phyloP scores from a whole-genome alignment of 495 filamentous ascomycete genomes.

The Talaromyces wortmannii region DNA sequence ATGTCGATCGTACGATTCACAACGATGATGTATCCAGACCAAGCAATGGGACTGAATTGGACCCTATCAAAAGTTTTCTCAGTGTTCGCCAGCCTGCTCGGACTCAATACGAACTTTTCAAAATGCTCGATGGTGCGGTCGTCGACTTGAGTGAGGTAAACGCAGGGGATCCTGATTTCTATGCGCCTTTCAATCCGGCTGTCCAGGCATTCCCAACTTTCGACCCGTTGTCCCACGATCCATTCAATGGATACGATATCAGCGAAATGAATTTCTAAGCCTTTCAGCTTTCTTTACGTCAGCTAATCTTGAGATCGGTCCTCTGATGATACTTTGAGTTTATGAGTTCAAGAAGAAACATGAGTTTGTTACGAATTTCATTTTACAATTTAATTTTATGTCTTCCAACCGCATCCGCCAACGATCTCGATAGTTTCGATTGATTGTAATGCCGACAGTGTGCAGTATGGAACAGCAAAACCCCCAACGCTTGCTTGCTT shows the following conservation, averaged over 20 bases:
- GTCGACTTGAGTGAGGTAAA: not conserved
- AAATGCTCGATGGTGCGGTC: not conserved
- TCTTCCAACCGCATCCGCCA: no score
- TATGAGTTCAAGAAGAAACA: no score
- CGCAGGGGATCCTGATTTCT: not conserved
- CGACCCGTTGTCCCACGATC: conserved; percentile 9
- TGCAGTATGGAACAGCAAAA: no score
- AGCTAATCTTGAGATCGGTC: not conserved
- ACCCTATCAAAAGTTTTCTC: not conserved
- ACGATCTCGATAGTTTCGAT: no score
- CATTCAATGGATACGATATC: conserved; percentile 15
- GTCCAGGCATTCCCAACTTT: conserved; percentile 1
- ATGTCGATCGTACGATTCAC: not conserved
- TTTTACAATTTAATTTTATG: no score
- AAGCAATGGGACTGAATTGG: not conserved
- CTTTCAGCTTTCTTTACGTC: not conserved
- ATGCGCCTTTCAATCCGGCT: conserved; percentile 4
- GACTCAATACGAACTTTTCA: not conserved
- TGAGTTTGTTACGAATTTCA: no score
- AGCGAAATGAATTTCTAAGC: conserved; percentile 3
- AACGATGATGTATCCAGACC: not conserved
- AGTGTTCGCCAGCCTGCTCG: not conserved
- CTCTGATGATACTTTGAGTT: not conserved
- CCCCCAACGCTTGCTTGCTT: no score
- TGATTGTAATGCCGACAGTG: no score